phyloP scores from a whole-genome alignment of 129 eudicot species.

The Mikania micrantha region DNA sequence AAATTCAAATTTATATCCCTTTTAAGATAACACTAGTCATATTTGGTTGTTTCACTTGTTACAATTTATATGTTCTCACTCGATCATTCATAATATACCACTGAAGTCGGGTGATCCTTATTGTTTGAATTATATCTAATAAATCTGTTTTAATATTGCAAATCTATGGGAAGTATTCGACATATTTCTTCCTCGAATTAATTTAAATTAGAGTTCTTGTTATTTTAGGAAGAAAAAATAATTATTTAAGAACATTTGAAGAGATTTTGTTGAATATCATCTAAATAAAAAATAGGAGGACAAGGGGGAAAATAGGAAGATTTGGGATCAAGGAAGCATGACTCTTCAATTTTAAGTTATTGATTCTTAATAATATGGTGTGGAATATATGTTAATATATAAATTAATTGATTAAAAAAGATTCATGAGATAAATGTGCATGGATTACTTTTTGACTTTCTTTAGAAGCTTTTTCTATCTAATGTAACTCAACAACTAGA shows the following conservation, averaged over 20 bases:
- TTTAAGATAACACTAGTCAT: background rate
- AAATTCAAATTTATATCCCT: too few relatives aligned
- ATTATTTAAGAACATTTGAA: background rate
- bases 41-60: background rate
- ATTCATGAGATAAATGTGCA: slow-evolving; percentile 25
- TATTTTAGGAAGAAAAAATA: background rate
- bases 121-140: too few relatives aligned
- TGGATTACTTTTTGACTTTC: slow-evolving; percentile 12
- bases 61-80: too few relatives aligned
- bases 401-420: slow-evolving; percentile 6
- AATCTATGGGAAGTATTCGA: too few relatives aligned
- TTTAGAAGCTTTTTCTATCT: slow-evolving; percentile 12
- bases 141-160: too few relatives aligned
- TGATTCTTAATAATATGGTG: slow-evolving; percentile 17
- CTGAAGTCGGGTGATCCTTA: background rate
- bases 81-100: background rate
- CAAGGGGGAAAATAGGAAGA: slow-evolving; percentile 23
- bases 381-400: slow-evolving; percentile 5
- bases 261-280: slow-evolving; percentile 3
- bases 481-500: slow-evolving; percentile 26
- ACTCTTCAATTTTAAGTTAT: slow-evolving; percentile 27
- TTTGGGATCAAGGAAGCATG: slow-evolving; percentile 36
- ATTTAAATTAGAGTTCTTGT: background rate
- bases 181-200: too few relatives aligned
- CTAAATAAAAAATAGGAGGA: slow-evolving; percentile 13